phyloP scores from a whole-genome alignment of 1,284 basidiomycete genomes.

The Prillingera fragicola region DNA sequence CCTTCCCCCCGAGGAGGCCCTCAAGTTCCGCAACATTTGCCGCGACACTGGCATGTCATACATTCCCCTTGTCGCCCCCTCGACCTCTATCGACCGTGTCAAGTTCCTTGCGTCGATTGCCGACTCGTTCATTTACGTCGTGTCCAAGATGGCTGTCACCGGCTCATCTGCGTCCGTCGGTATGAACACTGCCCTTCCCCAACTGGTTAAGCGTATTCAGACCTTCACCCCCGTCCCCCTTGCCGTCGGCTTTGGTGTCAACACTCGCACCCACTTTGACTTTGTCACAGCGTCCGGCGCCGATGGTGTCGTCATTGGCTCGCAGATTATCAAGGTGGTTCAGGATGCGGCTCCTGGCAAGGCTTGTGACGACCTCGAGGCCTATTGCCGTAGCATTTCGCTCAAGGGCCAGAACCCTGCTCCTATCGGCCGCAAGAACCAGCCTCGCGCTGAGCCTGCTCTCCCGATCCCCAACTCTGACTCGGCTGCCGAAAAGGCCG shows the following conservation, averaged over 20 bases:
- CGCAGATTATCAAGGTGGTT: constrained; percentile 74
- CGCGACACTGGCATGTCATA: constrained; percentile 80
- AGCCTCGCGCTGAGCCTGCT: constrained; percentile 31
- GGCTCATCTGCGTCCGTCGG: constrained; percentile 73
- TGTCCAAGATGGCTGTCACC: constrained; percentile 96
- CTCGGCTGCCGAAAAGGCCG: constrained; percentile 22
- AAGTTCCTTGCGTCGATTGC: constrained; percentile 87
- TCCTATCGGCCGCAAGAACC: constrained; percentile 30
- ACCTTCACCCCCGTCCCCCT: constrained; percentile 71
- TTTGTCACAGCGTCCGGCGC: constrained; percentile 77
- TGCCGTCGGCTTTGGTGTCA: constrained; percentile 94
- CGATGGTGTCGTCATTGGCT: constrained; percentile 92
- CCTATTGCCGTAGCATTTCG: constrained; percentile 66
- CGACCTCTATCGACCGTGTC: constrained; percentile 79
- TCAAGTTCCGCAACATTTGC: constrained; percentile 84
- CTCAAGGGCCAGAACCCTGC: constrained; percentile 55
- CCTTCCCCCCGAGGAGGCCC: constrained; percentile 93
- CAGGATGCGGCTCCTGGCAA: constrained; percentile 57
- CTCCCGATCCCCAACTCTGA: constrained; percentile 40
- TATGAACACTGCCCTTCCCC: constrained; percentile 71
- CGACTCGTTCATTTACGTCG: constrained; percentile 96
- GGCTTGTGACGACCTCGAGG: constrained; percentile 61
- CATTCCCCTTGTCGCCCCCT: constrained; percentile 91
- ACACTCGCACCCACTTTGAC: constrained; percentile 86
- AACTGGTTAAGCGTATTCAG: constrained; percentile 67